Evolutionary conservation across 176 grass and related monocot species (phyloP).

Genomic region (Dendrocalamus sinicus): DNA sequence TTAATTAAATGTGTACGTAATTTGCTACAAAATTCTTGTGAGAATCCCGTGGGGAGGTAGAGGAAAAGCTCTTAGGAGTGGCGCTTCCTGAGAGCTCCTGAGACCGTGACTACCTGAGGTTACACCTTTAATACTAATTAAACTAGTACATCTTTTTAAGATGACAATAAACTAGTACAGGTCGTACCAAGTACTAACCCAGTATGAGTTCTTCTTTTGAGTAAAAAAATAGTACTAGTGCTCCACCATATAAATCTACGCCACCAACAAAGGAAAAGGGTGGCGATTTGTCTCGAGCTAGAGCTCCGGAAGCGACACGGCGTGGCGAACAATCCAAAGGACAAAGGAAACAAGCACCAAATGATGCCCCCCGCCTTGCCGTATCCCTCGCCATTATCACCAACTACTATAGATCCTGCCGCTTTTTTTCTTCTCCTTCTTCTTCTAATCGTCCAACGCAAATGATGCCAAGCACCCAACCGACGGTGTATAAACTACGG

Average conservation of each 20-base stretch:
- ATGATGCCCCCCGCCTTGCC: not conserved
- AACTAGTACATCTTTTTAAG: not conserved
- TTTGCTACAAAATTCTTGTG: too few species aligned
- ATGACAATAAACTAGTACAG: not conserved
- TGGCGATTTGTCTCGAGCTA: not conserved
- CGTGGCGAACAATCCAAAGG: slow-evolving; percentile 27
- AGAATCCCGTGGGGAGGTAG: too few species aligned
- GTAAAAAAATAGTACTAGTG: not conserved
- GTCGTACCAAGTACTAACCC: not conserved
- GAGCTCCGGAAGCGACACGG: slow-evolving; percentile 35
- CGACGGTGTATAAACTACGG: slow-evolving; percentile 23
- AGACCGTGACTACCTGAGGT: too few species aligned
- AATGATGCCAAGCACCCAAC: slow-evolving; percentile 44
- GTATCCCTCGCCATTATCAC: slow-evolving; percentile 28
- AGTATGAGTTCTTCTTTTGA: not conserved
- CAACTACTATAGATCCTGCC: slow-evolving; percentile 1
- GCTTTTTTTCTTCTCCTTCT: not conserved
- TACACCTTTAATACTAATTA: not conserved
- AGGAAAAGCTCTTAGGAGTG: too few species aligned
- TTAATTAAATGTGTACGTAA: too few species aligned
- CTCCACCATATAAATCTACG: not conserved
- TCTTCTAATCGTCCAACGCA: slow-evolving; percentile 12
- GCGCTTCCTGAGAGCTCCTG: too few species aligned
- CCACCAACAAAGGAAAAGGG: not conserved
- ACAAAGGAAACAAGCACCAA: not conserved